phyloP scores from a whole-genome alignment of 78 protist genomes.

The Guillardia theta region DNA sequence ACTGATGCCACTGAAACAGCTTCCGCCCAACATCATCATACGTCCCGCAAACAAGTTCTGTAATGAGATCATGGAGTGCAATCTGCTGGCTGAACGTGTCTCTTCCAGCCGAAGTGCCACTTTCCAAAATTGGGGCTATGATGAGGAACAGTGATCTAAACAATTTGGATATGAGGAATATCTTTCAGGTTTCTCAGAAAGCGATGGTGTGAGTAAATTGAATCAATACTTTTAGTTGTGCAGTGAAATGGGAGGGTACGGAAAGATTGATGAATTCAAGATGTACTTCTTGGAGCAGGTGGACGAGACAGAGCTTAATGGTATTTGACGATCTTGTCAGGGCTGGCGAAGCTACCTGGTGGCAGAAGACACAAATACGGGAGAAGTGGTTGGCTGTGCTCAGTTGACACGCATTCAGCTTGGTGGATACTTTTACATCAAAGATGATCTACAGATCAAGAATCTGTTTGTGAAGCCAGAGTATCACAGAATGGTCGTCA shows the following conservation, averaged over 20 bases:
- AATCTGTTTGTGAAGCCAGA: background rate
- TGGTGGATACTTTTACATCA: background rate
- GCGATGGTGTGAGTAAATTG: too few species aligned
- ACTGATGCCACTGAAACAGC: background rate
- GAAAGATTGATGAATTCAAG: background rate
- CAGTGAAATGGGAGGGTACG: background rate
- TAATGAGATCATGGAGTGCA: background rate
- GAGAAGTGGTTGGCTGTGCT: background rate
- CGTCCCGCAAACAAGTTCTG: background rate
- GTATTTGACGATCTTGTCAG: too few species aligned
- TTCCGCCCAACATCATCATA: background rate
- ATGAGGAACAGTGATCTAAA: background rate
- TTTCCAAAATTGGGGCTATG: background rate
- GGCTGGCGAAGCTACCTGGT: background rate
- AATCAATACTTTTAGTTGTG: too few species aligned
- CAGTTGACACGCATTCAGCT: slow-evolving; percentile 17
- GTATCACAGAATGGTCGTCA: background rate
- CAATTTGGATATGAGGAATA: background rate
- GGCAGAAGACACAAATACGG: background rate
- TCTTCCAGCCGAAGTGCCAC: too few species aligned
- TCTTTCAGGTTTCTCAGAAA: too few species aligned
- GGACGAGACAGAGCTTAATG: too few species aligned
- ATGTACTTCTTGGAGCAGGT: background rate
- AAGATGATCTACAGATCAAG: background rate
- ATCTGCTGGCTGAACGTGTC: too few species aligned